phyloP scores from a whole-genome alignment of 1,284 basidiomycete species.

The Cutaneotrichosporon dermatis region DNA sequence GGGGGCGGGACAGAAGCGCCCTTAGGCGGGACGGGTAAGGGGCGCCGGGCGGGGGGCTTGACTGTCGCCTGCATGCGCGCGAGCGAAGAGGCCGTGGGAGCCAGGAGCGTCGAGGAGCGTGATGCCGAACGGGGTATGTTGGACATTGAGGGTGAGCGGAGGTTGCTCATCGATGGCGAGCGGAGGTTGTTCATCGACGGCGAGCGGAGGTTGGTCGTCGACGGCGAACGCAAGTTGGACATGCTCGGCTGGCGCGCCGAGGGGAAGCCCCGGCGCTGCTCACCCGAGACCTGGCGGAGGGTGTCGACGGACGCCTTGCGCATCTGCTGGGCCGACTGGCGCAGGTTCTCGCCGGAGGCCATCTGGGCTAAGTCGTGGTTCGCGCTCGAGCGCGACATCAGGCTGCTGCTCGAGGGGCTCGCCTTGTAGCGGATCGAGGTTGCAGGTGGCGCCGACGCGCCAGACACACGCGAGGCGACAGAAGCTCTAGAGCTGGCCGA shows the following conservation, averaged over 20 bases:
- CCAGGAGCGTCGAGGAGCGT: conserved; percentile 24
- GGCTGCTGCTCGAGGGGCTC: not conserved
- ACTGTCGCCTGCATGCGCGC: conserved; percentile 46
- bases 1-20: no score
- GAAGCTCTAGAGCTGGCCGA: not conserved
- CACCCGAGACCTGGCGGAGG: no score
- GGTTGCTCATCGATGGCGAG: not conserved
- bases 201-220: conserved; percentile 4
- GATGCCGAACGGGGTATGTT: not conserved
- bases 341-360: conserved; percentile 2
- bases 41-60: conserved; percentile 26
- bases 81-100: conserved; percentile 38
- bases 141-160: no score
- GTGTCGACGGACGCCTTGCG: no score
- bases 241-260: not conserved
- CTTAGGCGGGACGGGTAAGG: conserved; percentile 9
- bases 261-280: not conserved
- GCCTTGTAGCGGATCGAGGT: not conserved
- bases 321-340: no score
- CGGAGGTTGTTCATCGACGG: conserved; percentile 1
- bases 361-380: conserved; percentile 3
- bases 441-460: not conserved
- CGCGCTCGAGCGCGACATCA: conserved; percentile 2
- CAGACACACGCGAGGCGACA: not conserved
- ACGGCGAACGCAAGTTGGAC: not conserved